Evolutionary conservation across 2,329 filamentous ascomycete genomes (phyloP).

Genomic region (Rhytidhysteron rufulum): DNA sequence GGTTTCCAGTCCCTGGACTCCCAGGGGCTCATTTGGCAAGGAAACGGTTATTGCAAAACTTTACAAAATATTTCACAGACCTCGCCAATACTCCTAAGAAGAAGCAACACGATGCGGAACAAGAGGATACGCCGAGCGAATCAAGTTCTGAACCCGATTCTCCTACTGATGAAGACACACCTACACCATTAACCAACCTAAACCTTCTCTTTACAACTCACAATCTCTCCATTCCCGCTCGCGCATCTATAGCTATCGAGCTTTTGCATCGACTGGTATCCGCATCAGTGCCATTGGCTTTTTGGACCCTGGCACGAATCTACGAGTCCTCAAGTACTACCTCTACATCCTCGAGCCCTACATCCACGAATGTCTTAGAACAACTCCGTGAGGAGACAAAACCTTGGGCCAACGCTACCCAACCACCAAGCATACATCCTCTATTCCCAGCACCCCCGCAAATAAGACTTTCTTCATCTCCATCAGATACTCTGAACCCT

Average conservation of each 20-base stretch:
- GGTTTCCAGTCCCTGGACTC: conserved; percentile 50
- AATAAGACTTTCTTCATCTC: conserved; percentile 17
- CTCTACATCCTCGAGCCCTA: conserved; percentile 1
- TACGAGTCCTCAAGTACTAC: conserved; percentile 9
- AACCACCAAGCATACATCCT: conserved; percentile 34
- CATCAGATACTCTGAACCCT: conserved; percentile 7
- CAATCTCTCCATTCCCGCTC: conserved; percentile 20
- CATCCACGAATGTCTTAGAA: conserved; percentile 14
- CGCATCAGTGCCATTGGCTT: conserved; percentile 26
- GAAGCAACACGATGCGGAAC: conserved; percentile 8
- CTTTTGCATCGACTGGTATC: conserved; percentile 24
- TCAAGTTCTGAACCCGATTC: conserved; percentile 17
- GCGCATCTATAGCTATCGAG: conserved; percentile 28
- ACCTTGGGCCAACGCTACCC: conserved; percentile 25
- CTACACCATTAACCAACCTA: conserved; percentile 27
- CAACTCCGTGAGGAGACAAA: conserved; percentile 26
- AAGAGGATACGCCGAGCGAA: conserved; percentile 28
- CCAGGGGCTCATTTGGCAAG: conserved; percentile 31
- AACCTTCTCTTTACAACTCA: conserved; percentile 28
- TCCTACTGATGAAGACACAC: conserved; percentile 29
- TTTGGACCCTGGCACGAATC: conserved; percentile 31
- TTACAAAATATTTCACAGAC: conserved; percentile 22
- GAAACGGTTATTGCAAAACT: conserved; percentile 25
- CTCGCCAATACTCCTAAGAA: conserved; percentile 24
- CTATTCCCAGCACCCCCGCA: conserved; percentile 32